Conservation (phyloP, 176 grass and related monocot species). For the Lolium multiflorum region DNA sequence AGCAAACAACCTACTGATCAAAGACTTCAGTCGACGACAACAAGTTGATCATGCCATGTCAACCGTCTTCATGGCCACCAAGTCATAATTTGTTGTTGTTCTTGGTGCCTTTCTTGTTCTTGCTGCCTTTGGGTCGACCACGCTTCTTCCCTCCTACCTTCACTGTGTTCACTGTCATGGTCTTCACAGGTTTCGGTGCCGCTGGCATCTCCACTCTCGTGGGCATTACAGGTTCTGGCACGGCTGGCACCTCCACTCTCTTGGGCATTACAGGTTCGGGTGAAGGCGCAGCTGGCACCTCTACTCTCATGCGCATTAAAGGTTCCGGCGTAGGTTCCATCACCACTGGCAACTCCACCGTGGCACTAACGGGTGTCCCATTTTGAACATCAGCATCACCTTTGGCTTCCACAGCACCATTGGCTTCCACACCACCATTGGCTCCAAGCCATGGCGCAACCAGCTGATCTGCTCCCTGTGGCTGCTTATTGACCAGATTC, state of each 20-base stretch:
- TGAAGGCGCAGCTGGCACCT: neutral
- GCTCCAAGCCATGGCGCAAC: slow-evolving; percentile 32
- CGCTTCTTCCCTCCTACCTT: slow-evolving; percentile 62
- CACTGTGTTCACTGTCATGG: slow-evolving; percentile 22
- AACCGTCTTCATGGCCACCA: slow-evolving; percentile 9
- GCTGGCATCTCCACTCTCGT: slow-evolving; percentile 30
- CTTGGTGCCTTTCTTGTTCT: slow-evolving; percentile 71
- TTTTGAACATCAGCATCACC: slow-evolving; percentile 31
- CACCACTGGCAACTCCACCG: slow-evolving; percentile 22
- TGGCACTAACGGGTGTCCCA: slow-evolving; percentile 19
- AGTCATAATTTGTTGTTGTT: slow-evolving; percentile 49
- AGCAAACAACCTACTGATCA: slow-evolving; percentile 14
- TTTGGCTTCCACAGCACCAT: slow-evolving; percentile 20
- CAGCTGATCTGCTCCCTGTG: slow-evolving; percentile 19
- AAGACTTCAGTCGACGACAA: slow-evolving; percentile 15
- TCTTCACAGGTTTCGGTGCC: neutral
- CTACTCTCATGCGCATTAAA: slow-evolving; percentile 36
- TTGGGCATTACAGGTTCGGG: slow-evolving; percentile 28
- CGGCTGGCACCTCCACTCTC: slow-evolving; percentile 22
- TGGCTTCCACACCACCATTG: slow-evolving; percentile 4
- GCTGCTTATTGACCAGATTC: slow-evolving; percentile 48
- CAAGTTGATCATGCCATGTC: slow-evolving; percentile 5
- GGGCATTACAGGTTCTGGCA: slow-evolving; percentile 3
- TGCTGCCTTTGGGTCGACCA: slow-evolving; percentile 62
- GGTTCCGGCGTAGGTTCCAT: neutral